These are phyloP conservation scores for Asterionellopsis glacialis DNA, from an alignment of 108 stramenopile species.

Conservation along the genomic window DNA sequence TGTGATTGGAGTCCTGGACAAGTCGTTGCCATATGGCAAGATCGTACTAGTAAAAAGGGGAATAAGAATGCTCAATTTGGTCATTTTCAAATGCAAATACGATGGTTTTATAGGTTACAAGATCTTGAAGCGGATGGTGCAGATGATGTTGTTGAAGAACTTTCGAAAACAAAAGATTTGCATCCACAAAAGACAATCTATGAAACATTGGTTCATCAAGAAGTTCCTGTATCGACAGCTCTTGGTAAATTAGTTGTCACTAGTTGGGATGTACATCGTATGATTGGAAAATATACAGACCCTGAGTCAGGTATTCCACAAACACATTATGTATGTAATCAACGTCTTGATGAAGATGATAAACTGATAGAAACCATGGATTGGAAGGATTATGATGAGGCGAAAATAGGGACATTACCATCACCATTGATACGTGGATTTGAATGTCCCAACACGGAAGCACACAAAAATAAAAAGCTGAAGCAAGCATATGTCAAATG, in stretches of 20 bases:
- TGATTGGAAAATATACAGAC: slow-evolving; percentile 13
- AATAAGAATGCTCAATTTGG: too few relatives aligned
- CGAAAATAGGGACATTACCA: slow-evolving; percentile 13
- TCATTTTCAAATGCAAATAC: slow-evolving; percentile 22
- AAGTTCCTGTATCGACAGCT: slow-evolving; percentile 16
- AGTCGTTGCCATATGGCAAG: slow-evolving; percentile 30
- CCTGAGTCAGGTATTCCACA: slow-evolving; percentile 19
- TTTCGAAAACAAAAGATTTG: slow-evolving; percentile 19
- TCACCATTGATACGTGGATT: slow-evolving; percentile 25
- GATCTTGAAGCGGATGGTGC: slow-evolving; percentile 20
- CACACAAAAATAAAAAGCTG: slow-evolving; percentile 1
- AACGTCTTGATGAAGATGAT: slow-evolving; percentile 12
- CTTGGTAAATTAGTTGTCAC: background rate
- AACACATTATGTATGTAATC: slow-evolving; percentile 15
- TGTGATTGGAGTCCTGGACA: slow-evolving; percentile 40
- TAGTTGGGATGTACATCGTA: background rate
- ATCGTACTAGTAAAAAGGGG: background rate
- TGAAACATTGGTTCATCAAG: slow-evolving; percentile 12
- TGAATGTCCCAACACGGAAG: background rate
- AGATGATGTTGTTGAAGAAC: slow-evolving; percentile 1
- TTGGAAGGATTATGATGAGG: slow-evolving; percentile 25
- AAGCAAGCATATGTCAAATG: slow-evolving; percentile 22
- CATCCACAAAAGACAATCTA: slow-evolving; percentile 14
- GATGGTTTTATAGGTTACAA: slow-evolving; percentile 51
- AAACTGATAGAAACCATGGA: slow-evolving; percentile 16